Percentiles rank a stretch among this genome's conserved stretches.
Conservation (phyloP, 495 filamentous ascomycete species). For the Viridothelium virens region DNA sequence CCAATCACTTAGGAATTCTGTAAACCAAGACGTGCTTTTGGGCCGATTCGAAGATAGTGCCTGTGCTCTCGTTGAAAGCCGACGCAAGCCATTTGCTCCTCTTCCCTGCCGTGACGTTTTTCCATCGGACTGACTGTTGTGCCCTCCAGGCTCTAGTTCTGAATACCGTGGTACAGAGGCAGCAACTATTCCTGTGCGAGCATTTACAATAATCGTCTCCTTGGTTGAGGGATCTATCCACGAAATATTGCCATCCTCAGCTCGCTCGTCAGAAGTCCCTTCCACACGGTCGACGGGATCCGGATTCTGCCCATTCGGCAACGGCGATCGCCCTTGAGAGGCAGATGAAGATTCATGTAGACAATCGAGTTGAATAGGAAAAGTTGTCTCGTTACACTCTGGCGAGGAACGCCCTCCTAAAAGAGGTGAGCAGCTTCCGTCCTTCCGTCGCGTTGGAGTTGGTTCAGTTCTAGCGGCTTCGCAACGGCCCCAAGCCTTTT, state of each 20-base stretch:
- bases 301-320: too few relatives aligned
- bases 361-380: too few relatives aligned
- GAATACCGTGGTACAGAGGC: background rate
- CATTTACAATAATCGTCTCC: constrained; percentile 20
- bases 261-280: background rate
- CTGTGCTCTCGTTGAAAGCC: background rate
- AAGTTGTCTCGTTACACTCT: too few relatives aligned
- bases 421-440: background rate
- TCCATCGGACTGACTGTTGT: background rate
- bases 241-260: constrained; percentile 13
- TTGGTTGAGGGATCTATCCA: constrained; percentile 27
- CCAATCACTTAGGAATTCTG: constrained; percentile 43
- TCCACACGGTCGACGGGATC: too few relatives aligned
- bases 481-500: constrained; percentile 17
- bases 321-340: too few relatives aligned
- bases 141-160: background rate
- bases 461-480: background rate
- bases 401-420: too few relatives aligned
- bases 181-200: constrained; percentile 23
- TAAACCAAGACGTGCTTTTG: constrained; percentile 33
- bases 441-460: background rate
- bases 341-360: too few relatives aligned
- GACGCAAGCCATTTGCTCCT: background rate
- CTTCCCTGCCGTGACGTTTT: background rate
- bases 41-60: background rate